phyloP scores from a whole-genome alignment of 2,329 filamentous ascomycete species.

The Trichophyton rubrum region DNA sequence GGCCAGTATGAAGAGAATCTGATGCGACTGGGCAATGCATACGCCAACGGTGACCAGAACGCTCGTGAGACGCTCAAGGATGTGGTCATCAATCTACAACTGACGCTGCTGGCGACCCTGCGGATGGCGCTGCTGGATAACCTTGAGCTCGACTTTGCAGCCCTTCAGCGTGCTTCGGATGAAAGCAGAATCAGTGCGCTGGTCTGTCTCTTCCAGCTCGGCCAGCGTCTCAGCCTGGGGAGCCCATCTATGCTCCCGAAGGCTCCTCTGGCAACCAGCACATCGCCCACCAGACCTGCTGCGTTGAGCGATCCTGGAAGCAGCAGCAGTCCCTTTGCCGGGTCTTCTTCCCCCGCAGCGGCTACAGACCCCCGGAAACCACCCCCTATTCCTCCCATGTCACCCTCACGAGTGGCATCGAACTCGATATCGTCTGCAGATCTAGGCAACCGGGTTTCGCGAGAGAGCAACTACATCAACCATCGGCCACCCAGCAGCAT shows the following conservation, averaged over 20 bases:
- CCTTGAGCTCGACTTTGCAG: constrained; percentile 20
- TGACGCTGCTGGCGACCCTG: constrained; percentile 24
- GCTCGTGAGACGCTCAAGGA: constrained; percentile 30
- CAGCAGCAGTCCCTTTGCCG: background rate
- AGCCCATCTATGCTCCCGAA: background rate
- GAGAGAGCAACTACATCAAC: background rate
- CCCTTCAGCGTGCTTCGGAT: constrained; percentile 26
- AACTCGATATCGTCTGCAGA: background rate
- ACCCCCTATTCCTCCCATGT: background rate
- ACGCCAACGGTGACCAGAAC: constrained; percentile 25
- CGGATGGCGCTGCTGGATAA: constrained; percentile 22
- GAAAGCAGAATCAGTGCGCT: constrained; percentile 25
- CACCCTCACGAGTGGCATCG: background rate
- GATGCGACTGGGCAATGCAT: constrained; percentile 24
- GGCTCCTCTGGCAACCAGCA: background rate
- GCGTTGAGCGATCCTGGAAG: no score
- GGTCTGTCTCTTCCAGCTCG: constrained; percentile 25
- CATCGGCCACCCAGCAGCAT: background rate
- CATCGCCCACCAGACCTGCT: no score
- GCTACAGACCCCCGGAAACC: background rate
- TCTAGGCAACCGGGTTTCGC: background rate
- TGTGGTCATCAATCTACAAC: constrained; percentile 28
- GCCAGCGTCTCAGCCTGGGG: constrained; percentile 19
- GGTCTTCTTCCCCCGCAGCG: background rate
- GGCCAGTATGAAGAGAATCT: constrained; percentile 26